These are phyloP conservation scores for Lactarius akahatsu DNA, from an alignment of 768 basidiomycete genomes.

Conservation along the genomic window DNA sequence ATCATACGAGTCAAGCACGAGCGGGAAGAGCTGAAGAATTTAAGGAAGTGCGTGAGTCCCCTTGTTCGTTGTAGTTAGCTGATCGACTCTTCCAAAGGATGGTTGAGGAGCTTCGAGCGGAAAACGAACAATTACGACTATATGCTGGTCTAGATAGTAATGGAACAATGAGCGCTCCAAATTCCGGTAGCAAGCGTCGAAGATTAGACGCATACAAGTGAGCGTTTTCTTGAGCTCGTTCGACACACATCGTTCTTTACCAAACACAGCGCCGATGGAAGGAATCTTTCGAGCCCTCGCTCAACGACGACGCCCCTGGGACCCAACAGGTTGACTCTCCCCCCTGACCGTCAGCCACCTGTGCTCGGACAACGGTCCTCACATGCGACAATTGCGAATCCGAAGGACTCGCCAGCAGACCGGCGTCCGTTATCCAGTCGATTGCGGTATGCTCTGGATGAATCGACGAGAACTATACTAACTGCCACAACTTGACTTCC, in stretches of 20 bases:
- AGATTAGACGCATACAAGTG: constrained; percentile 49
- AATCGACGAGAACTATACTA: constrained; percentile 2
- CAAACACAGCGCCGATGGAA: constrained; percentile 14
- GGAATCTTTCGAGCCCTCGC: constrained; percentile 55
- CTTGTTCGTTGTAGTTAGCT: constrained; percentile 6
- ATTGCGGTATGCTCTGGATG: constrained; percentile 46
- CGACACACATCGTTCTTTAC: not conserved
- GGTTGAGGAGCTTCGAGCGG: constrained; percentile 47
- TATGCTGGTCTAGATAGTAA: constrained; percentile 36
- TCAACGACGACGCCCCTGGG: constrained; percentile 54
- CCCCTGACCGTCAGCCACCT: constrained; percentile 56
- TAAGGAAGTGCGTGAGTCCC: constrained; percentile 48
- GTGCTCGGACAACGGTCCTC: constrained; percentile 37
- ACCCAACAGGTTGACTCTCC: constrained; percentile 67
- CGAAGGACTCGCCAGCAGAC: constrained; percentile 12
- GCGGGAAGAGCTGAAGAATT: constrained; percentile 42
- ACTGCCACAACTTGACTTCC: not conserved
- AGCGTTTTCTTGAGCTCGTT: constrained; percentile 28
- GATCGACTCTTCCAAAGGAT: constrained; percentile 40
- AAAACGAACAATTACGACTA: constrained; percentile 51
- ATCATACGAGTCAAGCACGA: constrained; percentile 56
- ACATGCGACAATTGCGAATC: constrained; percentile 3
- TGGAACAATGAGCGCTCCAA: constrained; percentile 41
- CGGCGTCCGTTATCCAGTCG: constrained; percentile 52
- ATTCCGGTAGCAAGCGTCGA: constrained; percentile 65